Percentiles rank a stretch among this genome's conserved stretches.
Conservation (phyloP, 139 green algal genomes). For the Chlamydomonas sp. region DNA sequence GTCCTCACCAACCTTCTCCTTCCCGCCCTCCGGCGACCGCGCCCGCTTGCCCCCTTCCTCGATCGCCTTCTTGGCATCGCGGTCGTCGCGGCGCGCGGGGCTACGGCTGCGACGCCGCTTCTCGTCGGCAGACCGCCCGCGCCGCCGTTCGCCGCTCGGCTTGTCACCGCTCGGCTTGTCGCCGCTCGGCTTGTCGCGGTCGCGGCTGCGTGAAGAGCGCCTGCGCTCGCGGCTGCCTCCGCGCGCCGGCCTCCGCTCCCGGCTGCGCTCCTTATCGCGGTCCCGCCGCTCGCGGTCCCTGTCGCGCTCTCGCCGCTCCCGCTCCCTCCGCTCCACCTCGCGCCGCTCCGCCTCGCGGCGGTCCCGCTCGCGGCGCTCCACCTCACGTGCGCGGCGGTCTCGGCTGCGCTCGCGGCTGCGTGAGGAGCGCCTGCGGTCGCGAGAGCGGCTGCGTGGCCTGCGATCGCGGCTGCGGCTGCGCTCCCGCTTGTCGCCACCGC, state of each 20-base stretch:
- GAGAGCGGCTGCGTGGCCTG: neutral
- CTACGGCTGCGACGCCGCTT: neutral
- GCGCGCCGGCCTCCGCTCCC: neutral
- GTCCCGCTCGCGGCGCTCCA: neutral
- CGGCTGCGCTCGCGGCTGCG: neutral
- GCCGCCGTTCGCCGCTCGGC: neutral
- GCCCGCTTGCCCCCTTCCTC: neutral
- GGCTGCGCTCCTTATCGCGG: neutral
- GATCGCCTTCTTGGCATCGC: neutral
- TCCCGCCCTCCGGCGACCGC: too few relatives aligned
- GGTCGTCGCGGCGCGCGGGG: neutral
- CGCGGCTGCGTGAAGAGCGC: neutral
- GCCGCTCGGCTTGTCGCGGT: neutral
- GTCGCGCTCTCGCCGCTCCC: conserved; percentile 7
- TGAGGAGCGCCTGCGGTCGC: neutral
- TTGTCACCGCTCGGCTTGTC: neutral
- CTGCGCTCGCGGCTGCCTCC: neutral
- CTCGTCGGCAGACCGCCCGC: neutral
- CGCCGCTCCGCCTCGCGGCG: neutral
- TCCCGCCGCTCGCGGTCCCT: conserved; percentile 5
- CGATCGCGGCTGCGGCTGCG: neutral
- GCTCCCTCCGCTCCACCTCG: conserved; percentile 4
- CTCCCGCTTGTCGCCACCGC: conserved; percentile 3
- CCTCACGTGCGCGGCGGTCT: neutral
- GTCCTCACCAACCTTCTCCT: too few relatives aligned